Conservation (phyloP, 2,329 filamentous ascomycete genomes). For the Mycocentrospora acerina region DNA sequence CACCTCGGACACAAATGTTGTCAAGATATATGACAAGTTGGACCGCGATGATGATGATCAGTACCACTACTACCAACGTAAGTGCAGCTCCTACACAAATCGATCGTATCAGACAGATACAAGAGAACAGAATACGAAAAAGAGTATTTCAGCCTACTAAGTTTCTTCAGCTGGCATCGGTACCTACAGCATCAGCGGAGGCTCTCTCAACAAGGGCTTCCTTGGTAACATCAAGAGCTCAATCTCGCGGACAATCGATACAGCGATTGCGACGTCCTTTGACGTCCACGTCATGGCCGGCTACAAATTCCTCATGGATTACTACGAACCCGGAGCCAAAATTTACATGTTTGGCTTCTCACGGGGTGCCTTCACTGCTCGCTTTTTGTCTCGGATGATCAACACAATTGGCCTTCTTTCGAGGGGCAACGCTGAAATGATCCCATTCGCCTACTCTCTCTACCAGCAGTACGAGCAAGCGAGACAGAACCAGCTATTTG, state of each 20-base stretch:
- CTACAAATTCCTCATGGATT: slow-evolving; percentile 38
- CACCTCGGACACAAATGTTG: slow-evolving; percentile 21
- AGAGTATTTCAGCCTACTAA: neutral
- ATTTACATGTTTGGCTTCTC: slow-evolving; percentile 42
- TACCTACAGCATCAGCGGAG: slow-evolving; percentile 11
- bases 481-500: slow-evolving; percentile 39
- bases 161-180: slow-evolving; percentile 15
- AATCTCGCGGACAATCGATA: slow-evolving; percentile 12
- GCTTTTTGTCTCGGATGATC: slow-evolving; percentile 34
- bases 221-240: neutral
- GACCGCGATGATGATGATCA: slow-evolving; percentile 12
- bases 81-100: no score
- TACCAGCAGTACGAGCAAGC: slow-evolving; percentile 14
- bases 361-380: slow-evolving; percentile 37
- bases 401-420: slow-evolving; percentile 25
- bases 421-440: slow-evolving; percentile 21
- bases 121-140: neutral
- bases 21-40: slow-evolving; percentile 20
- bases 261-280: slow-evolving; percentile 5
- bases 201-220: neutral
- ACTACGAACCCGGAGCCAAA: slow-evolving; percentile 30
- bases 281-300: slow-evolving; percentile 22
- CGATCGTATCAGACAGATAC: no score
- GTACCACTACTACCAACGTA: slow-evolving; percentile 22
- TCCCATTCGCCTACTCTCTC: slow-evolving; percentile 19